Evolutionary conservation across 352 stramenopile genomes (phyloP), one percentile per base, ranked within the genome.

Genomic region (Globisporangium uncinulatum): DNA sequence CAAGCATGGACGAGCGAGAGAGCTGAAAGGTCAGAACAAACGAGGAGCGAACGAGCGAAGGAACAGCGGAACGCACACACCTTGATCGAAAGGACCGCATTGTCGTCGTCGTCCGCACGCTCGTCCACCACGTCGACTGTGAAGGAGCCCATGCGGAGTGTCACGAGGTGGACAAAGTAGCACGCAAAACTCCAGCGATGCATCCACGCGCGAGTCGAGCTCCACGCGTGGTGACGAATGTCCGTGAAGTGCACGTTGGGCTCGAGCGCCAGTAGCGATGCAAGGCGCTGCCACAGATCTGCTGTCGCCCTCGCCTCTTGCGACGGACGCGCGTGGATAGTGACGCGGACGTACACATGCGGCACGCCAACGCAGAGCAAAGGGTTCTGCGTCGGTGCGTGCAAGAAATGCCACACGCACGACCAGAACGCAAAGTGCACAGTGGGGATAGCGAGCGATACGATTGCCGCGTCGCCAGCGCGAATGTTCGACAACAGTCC

Each of bases 361-460:
- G 62, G 45, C 2, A 88, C 45, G 13, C 76, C 66, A 34, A 92
- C 41, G 13, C 56, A 61, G 8, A 86, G 15, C 4, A 92, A 60
- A 9, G 71, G 71, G 19, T 67, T 57, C 62, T 68, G 66, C 6
- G 67, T 71, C 6, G 75, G 77, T 10, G 77, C 57, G 10, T 60
- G 66, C 10, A 87, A n/a, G 44, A 89, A 89, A 20, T 48, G 55
- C 71, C 69, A 76, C 24, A 87, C 42, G 9, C 76, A 63, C 10
- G 61, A 54, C 80, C 81, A 90, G 46, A 91, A 60, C 19, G 64
- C 71, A 32, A 93, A 61, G n/a, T 70, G 65, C 6, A 90, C 51
- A 0, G 55, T 50, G 1, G 52, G 50, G 10, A 79, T 47, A 2
- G 39, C 60, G n/a, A 93, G 57, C 10, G 66, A 71, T n/a, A 90